These are phyloP conservation scores for Saccharomycopsis hybrid DNA, from an alignment of 1,139 yeast genomes.

Conservation along the genomic window DNA sequence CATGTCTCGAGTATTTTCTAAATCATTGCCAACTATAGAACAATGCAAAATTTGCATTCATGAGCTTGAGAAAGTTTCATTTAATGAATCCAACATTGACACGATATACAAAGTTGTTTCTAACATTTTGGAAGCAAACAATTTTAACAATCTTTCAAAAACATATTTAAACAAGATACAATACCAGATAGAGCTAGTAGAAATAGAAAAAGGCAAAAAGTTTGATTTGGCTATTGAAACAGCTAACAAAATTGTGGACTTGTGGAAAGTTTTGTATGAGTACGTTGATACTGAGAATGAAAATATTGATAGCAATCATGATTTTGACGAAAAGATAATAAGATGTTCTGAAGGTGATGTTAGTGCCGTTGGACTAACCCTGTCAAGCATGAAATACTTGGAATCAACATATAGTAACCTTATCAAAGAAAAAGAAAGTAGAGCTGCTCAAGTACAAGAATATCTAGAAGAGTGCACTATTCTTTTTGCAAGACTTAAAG, in stretches of 20 bases:
- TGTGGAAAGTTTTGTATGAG: conserved; percentile 16
- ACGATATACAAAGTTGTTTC: conserved; percentile 16
- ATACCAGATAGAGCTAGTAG: conserved; percentile 15
- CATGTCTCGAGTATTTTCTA: conserved; percentile 3
- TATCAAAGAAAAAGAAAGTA: conserved; percentile 22
- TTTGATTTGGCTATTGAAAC: conserved; percentile 11
- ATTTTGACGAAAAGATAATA: conserved; percentile 16
- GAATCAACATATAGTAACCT: conserved; percentile 22
- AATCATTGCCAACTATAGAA: conserved; percentile 15
- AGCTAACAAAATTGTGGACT: conserved; percentile 15
- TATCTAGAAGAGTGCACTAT: conserved; percentile 32
- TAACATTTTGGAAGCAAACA: conserved; percentile 14
- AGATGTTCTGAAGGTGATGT: conserved; percentile 20
- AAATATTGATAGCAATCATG: background rate
- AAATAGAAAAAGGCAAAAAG: conserved; percentile 10
- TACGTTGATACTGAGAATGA: background rate
- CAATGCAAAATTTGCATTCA: conserved; percentile 19
- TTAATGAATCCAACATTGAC: conserved; percentile 12
- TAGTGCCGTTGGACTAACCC: conserved; percentile 4
- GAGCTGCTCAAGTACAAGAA: conserved; percentile 24
- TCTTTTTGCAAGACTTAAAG: conserved; percentile 48
- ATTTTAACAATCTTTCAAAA: conserved; percentile 20
- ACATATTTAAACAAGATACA: conserved; percentile 13
- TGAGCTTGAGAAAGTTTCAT: conserved; percentile 15
- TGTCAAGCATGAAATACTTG: conserved; percentile 7